Evolutionary conservation across 1,284 basidiomycete genomes (phyloP).

Genomic region (Fomitopsis pinicola): DNA sequence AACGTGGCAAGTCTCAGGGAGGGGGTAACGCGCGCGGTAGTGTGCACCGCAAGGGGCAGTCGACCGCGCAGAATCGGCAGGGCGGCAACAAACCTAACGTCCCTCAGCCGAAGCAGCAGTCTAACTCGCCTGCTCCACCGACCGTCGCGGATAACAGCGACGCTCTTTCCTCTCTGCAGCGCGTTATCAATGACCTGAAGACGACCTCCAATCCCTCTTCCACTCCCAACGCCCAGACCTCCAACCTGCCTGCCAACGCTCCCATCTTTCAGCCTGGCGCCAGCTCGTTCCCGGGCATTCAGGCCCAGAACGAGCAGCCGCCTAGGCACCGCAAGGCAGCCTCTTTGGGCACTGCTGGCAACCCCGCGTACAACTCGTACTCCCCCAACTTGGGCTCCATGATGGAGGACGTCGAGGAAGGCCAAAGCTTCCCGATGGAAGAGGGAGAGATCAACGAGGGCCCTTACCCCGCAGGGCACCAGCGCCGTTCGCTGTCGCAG

Average conservation of each 20-base stretch:
- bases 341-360: conserved; percentile 58
- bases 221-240: conserved; percentile 39
- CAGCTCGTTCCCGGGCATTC: conserved; percentile 46
- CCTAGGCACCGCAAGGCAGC: conserved; percentile 75
- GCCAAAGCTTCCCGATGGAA: conserved; percentile 47
- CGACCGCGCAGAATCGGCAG: conserved; percentile 48
- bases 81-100: conserved; percentile 31
- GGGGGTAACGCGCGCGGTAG: conserved; percentile 40
- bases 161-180: conserved; percentile 74
- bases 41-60: conserved; percentile 51
- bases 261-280: conserved; percentile 70
- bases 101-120: conserved; percentile 30
- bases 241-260: conserved; percentile 58
- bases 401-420: conserved; percentile 76
- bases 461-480: conserved; percentile 52
- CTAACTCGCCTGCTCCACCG: conserved; percentile 43
- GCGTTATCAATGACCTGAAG: conserved; percentile 82
- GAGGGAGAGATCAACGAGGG: conserved; percentile 73
- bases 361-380: conserved; percentile 60
- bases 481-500: conserved; percentile 70
- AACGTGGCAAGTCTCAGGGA: conserved; percentile 51
- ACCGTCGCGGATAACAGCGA: conserved; percentile 58
- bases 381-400: conserved; percentile 76
- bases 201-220: conserved; percentile 57
- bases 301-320: conserved; percentile 38